phyloP scores from a whole-genome alignment of 169 alveolate genomes.

The Cryptosporidium muris region DNA sequence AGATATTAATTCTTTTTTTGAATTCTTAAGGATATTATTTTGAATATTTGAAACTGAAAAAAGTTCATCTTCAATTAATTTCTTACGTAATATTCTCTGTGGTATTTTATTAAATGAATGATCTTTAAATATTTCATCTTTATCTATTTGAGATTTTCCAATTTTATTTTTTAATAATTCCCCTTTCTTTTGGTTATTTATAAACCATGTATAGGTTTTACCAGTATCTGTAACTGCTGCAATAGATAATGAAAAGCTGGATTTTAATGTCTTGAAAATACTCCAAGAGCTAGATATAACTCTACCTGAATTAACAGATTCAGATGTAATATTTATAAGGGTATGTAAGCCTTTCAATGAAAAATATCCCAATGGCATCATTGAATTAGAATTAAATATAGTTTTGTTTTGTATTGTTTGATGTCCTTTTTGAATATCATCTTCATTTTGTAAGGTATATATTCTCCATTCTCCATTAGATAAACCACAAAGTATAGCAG shows the following conservation, averaged over 20 bases:
- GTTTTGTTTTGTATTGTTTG: not conserved
- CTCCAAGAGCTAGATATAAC: slow-evolving; percentile 26
- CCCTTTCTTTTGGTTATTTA: slow-evolving; percentile 10
- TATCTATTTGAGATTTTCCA: not conserved
- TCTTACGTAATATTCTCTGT: not conserved
- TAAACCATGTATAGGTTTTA: slow-evolving; percentile 33
- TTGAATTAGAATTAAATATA: not conserved
- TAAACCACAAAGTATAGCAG: slow-evolving; percentile 43
- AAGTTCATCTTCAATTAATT: not conserved
- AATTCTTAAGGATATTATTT: not conserved
- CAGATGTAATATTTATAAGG: not conserved
- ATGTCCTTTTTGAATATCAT: not conserved
- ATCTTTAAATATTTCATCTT: not conserved
- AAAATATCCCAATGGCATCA: slow-evolving; percentile 3
- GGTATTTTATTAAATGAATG: not conserved
- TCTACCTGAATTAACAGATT: no score
- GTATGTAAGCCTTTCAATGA: slow-evolving; percentile 38
- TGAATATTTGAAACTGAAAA: not conserved
- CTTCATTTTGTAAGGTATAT: slow-evolving; percentile 10
- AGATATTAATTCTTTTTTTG: not conserved
- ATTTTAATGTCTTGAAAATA: slow-evolving; percentile 8
- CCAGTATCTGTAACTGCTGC: slow-evolving; percentile 45
- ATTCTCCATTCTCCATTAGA: slow-evolving; percentile 71
- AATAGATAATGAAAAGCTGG: not conserved
- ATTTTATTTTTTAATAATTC: not conserved